phyloP scores from a whole-genome alignment of 805 yeast genomes.

The Candida hungchunana region DNA sequence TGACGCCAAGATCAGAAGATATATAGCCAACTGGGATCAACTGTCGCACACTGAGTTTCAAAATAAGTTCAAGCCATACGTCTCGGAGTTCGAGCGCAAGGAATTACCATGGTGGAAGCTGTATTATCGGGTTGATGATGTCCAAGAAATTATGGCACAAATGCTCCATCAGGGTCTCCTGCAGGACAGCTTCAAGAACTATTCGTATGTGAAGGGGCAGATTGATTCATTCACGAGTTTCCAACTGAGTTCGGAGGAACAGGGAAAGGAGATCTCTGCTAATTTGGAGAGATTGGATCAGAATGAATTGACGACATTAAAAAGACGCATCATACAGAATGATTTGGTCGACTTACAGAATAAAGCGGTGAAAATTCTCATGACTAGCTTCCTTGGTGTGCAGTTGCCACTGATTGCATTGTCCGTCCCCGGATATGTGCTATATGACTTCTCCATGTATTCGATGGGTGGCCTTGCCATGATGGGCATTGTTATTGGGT shows the following conservation, averaged over 20 bases:
- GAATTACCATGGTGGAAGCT: slow-evolving; percentile 31
- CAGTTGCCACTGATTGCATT: slow-evolving; percentile 30
- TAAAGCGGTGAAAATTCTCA: slow-evolving; percentile 24
- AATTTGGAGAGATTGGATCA: slow-evolving; percentile 11
- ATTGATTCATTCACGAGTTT: slow-evolving; percentile 27
- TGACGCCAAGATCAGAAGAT: slow-evolving; percentile 16
- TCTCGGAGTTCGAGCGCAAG: slow-evolving; percentile 22
- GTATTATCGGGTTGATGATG: slow-evolving; percentile 29
- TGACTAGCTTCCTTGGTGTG: slow-evolving; percentile 27
- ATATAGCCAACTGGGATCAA: slow-evolving; percentile 28
- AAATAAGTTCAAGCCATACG: slow-evolving; percentile 24
- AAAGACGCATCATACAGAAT: slow-evolving; percentile 18
- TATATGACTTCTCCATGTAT: slow-evolving; percentile 27
- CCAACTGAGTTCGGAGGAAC: slow-evolving; percentile 8
- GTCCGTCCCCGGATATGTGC: slow-evolving; percentile 26
- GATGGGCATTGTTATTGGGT: slow-evolving; percentile 29
- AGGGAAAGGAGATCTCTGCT: slow-evolving; percentile 3
- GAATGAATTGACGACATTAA: slow-evolving; percentile 19
- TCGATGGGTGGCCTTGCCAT: slow-evolving; percentile 32
- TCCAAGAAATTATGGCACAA: slow-evolving; percentile 25
- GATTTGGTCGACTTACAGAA: slow-evolving; percentile 24
- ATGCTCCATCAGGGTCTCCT: slow-evolving; percentile 26
- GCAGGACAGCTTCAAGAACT: slow-evolving; percentile 25
- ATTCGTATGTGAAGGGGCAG: slow-evolving; percentile 31
- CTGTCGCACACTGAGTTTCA: slow-evolving; percentile 30